These are phyloP conservation scores for Beauveria australis DNA, from an alignment of 2,329 filamentous ascomycete genomes.

Conservation along the genomic window DNA sequence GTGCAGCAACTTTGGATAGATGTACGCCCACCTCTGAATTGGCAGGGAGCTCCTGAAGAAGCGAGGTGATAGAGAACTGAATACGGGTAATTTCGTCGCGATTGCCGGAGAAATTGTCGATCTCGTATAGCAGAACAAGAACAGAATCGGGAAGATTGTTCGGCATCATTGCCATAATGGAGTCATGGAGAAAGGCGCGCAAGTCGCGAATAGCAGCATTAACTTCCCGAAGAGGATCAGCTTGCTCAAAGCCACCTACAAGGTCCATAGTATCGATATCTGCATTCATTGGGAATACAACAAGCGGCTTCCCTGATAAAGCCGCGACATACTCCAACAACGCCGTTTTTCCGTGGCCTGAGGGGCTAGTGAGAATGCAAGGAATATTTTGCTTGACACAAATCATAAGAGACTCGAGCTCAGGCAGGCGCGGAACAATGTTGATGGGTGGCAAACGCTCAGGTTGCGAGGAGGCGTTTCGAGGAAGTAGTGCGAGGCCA, in stretches of 20 bases:
- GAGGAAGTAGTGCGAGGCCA: constrained; percentile 62
- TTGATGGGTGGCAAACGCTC: constrained; percentile 43
- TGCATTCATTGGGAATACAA: constrained; percentile 83
- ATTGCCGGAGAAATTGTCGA: constrained; percentile 36
- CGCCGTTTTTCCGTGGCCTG: constrained; percentile 79
- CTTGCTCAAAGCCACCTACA: constrained; percentile 93
- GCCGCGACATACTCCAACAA: constrained; percentile 76
- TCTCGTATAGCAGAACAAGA: constrained; percentile 41
- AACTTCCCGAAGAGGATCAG: constrained; percentile 68
- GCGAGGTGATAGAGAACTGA: constrained; percentile 27
- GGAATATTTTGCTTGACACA: constrained; percentile 83
- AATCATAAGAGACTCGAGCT: constrained; percentile 79
- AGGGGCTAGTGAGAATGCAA: constrained; percentile 76
- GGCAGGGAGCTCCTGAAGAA: constrained; percentile 34
- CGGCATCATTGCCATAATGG: constrained; percentile 41
- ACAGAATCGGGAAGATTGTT: constrained; percentile 36
- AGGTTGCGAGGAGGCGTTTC: constrained; percentile 48
- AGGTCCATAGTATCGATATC: constrained; percentile 97
- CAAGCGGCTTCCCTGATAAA: constrained; percentile 63
- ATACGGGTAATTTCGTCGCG: constrained; percentile 30
- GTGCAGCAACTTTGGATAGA: constrained; percentile 38
- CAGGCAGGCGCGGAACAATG: constrained; percentile 50
- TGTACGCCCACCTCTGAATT: constrained; percentile 38
- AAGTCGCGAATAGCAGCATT: constrained; percentile 47
- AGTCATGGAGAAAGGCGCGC: constrained; percentile 41